Base-by-base conservation (phyloP, 176 grass and related monocot species). In the Zizania latifolia region DNA sequence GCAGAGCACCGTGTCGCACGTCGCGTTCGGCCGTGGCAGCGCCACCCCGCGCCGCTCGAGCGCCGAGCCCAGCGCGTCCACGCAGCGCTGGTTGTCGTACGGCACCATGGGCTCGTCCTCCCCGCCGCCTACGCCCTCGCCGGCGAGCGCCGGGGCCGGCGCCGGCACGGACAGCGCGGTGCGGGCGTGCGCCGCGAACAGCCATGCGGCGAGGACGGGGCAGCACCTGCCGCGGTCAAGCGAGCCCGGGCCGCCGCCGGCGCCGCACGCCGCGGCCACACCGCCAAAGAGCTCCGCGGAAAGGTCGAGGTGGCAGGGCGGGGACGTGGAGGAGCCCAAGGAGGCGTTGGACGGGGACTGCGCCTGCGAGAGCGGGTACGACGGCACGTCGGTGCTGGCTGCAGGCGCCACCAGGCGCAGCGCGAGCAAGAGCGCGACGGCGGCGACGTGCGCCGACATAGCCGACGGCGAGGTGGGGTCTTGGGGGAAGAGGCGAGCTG, bases 241-340 rank as follows among this genome's bases (percentile, higher is more conserved):
- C 0, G 86, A 72, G 0, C 75, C 80, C 0, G 76, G 32, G 0
- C 76, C 51, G 16, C 84, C 86, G 1, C 93, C 93, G 0, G 82
- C 87, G 8, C 81, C 89, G 77, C 96, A 99, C 24, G 96, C 96
- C 1, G 84, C 89, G 23, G 89, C 89, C n/a, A 99, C 92, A 14
- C 96, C 96, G 31, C 96, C 96, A 71, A 99, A 99, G 57, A 99
- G 89, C 89, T 99, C 96, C 16, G 84, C 89, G 2, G 96, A 99
- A 28, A 99, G 91, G 71, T 99, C 96, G 21, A 99, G 91, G 61
- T 81, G 92, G 81, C 96, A 99, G 73, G 78, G 92, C 82, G 38
- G 92, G 73, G 63, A 92, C 17, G 17, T 53, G 51, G 84, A 81
- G 59, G 68, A 38, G 14, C 53, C 85, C 21, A 70, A 66, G 46